Evolutionary conservation across 129 eudicot genomes (phyloP).

Genomic region (Saposhnikovia divaricata): DNA sequence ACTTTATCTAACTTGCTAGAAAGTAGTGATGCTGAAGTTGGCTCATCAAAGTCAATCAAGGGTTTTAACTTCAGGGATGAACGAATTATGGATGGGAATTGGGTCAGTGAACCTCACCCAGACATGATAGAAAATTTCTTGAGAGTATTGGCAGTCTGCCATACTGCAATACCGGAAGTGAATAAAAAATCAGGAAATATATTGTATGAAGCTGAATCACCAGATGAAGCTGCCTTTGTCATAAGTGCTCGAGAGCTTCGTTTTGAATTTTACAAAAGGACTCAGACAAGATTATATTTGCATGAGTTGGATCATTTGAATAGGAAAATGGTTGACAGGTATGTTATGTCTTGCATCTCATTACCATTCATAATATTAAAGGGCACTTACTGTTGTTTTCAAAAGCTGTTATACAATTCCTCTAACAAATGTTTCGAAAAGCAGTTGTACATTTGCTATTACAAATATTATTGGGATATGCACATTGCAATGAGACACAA

Average conservation of each 20-base stretch:
- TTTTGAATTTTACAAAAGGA: conserved; percentile 79
- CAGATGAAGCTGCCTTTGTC: conserved; percentile 99
- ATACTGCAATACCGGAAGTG: conserved; percentile 93
- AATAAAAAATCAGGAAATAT: conserved; percentile 54
- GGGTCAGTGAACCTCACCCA: conserved; percentile 61
- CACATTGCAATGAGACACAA: too few species aligned
- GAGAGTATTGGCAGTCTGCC: conserved; percentile 82
- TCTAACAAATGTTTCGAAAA: neutral
- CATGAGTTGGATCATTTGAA: conserved; percentile 56
- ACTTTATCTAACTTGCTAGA: conserved; percentile 17
- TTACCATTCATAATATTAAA: neutral
- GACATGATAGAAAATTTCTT: conserved; percentile 66
- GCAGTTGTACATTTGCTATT: neutral
- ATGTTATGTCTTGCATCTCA: conserved; percentile 12
- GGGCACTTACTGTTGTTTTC: neutral
- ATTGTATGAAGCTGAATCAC: conserved; percentile 91
- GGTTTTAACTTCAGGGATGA: conserved; percentile 88
- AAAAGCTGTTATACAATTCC: neutral
- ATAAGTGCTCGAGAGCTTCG: conserved; percentile 92
- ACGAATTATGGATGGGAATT: conserved; percentile 60
- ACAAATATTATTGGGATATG: neutral
- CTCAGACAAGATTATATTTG: conserved; percentile 78
- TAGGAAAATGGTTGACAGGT: conserved; percentile 65
- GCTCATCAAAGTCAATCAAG: conserved; percentile 40
- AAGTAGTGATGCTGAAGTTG: conserved; percentile 15